Evolutionary conservation across 352 stramenopile genomes (phyloP).

Genomic region (Globisporangium canariense): DNA sequence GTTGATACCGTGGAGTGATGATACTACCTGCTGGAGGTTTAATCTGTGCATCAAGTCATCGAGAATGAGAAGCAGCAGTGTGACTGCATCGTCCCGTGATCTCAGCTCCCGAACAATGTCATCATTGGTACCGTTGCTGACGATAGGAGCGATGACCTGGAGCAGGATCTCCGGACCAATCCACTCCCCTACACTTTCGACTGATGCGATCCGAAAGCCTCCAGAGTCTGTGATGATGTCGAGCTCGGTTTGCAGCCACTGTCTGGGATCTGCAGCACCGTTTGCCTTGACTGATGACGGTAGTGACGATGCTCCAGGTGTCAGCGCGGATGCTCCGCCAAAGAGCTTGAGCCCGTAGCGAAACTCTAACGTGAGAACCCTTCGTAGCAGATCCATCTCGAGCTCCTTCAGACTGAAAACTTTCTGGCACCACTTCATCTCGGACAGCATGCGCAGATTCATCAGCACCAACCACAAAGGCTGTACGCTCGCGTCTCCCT

Average conservation of each 20-base stretch:
- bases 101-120: background rate
- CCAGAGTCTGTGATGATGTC: slow-evolving; percentile 7
- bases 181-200: slow-evolving; percentile 14
- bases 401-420: background rate
- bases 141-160: background rate
- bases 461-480: background rate
- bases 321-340: slow-evolving; percentile 1
- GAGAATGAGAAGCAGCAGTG: slow-evolving; percentile 11
- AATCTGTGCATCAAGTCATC: slow-evolving; percentile 18
- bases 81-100: background rate
- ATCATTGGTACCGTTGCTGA: background rate
- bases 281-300: background rate
- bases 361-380: slow-evolving; percentile 14
- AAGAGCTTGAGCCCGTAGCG: slow-evolving; percentile 16
- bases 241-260: slow-evolving; percentile 12
- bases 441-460: background rate
- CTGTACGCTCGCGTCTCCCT: background rate
- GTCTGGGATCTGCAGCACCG: background rate
- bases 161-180: slow-evolving; percentile 13
- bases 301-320: background rate
- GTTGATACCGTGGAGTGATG: background rate
- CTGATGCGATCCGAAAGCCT: background rate
- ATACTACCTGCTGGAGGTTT: background rate
- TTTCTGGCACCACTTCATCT: slow-evolving; percentile 7
- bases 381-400: background rate